Evolutionary conservation across 2,329 filamentous ascomycete genomes (phyloP), one percentile per base, ranked within the genome.

Genomic region (Arachnomyces sp.): DNA sequence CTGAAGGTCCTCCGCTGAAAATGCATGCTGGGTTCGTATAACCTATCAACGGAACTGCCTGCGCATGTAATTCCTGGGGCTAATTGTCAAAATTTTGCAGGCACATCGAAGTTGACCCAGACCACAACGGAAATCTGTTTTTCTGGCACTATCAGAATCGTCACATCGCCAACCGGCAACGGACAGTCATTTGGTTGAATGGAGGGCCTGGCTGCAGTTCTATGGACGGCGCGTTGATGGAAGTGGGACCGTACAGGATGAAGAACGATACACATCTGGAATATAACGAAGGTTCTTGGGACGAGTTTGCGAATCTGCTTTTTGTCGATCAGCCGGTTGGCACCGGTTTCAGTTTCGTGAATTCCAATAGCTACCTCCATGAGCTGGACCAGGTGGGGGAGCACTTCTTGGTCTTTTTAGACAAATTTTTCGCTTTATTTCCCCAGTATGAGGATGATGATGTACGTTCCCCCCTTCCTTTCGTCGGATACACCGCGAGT

Each of bases 131-230:
- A 52, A 94, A 96, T 63, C 68, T 98, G 13, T 98, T 96, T 72
- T 98, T 98, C 72, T 98, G 92, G 92, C 86, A 95, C 57, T 95
- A 85, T 60, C 80, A 94, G 60, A 96, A 96, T 60, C 77, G 85
- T 51, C 92, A 98, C 62, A 94, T 98, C 51, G 90, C 88, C 42
- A 85, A 96, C 59, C 79, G 76, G 53, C 85, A 92, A 61, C 79
- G 92, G 43, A 94, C 89, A 2, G 84, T 98, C 8, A 81, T 98
- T 56, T 98, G 93, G 92, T 68, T 98, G 43, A 98, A 98, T 59
- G 93, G 92, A 39, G 93, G 92, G 0, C 92, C 92, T 1, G 92
- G 93, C 18, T 98, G 92, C 65, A 95, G 88, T 63, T 96, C 90
- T 18, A 89, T 95, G 73, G 93, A 98, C 61, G 92, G 90, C 50